Evolutionary conservation across 106 monocot species (phyloP).

Genomic region (Amphibolis antarctica): DNA sequence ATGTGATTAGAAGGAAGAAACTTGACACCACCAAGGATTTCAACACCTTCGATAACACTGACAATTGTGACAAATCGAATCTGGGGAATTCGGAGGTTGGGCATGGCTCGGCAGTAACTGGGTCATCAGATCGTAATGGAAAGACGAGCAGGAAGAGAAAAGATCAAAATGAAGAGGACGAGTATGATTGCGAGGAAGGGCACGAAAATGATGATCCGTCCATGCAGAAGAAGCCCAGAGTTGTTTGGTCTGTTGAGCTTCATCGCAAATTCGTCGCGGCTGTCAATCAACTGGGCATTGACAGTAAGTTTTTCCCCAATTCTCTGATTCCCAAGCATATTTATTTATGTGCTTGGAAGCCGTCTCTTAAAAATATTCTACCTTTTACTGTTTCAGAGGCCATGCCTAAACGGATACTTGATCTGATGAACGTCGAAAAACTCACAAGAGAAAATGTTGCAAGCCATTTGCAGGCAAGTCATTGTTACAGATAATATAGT

Average conservation of each 20-base stretch:
- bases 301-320: constrained; percentile 35
- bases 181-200: constrained; percentile 30
- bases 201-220: constrained; percentile 49
- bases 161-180: constrained; percentile 38
- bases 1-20: constrained; percentile 20
- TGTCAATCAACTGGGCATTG: constrained; percentile 55
- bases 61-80: constrained; percentile 2
- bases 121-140: constrained; percentile 13
- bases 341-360: too few species aligned
- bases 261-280: constrained; percentile 70
- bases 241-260: constrained; percentile 69
- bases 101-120: not conserved
- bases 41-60: constrained; percentile 1
- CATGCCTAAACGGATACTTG: constrained; percentile 58
- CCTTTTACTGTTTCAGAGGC: constrained; percentile 31
- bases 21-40: constrained; percentile 8
- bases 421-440: constrained; percentile 62
- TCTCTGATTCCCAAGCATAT: not conserved
- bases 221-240: constrained; percentile 59
- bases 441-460: constrained; percentile 68
- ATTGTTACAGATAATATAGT: not conserved
- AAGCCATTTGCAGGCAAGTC: constrained; percentile 51
- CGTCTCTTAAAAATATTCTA: not conserved
- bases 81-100: constrained; percentile 8
- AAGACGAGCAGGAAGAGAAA: constrained; percentile 47